Evolutionary conservation across 108 stramenopile species (phyloP).

Genomic region (Parietichytrium sp.): DNA sequence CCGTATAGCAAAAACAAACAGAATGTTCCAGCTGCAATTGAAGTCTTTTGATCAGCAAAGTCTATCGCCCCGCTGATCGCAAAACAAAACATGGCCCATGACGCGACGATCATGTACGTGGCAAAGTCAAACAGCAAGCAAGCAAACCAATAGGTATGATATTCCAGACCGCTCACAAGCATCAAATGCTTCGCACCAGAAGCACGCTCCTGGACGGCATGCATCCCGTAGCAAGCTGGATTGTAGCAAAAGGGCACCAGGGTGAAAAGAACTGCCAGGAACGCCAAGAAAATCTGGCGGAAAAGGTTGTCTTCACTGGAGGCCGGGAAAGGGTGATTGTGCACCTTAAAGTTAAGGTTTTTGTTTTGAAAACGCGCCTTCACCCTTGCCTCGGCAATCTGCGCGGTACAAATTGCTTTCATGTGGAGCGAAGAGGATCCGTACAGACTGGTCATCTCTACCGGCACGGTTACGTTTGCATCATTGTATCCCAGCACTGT

Average conservation of each 20-base stretch:
- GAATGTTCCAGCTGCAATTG: constrained; percentile 42
- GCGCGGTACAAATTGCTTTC: neutral
- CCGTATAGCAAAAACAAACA: constrained; percentile 79
- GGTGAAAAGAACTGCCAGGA: constrained; percentile 21
- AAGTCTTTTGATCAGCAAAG: neutral
- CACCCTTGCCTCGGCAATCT: constrained; percentile 14
- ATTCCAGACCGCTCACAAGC: neutral
- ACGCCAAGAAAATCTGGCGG: neutral
- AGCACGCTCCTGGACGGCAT: constrained; percentile 14
- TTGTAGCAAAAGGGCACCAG: constrained; percentile 35
- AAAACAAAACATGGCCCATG: constrained; percentile 15
- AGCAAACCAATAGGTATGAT: constrained; percentile 26
- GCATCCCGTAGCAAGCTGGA: constrained; percentile 33
- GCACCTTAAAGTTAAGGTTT: neutral
- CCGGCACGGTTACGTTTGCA: neutral
- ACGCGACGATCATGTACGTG: neutral
- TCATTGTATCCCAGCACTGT: neutral
- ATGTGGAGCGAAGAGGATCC: neutral
- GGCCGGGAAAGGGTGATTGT: neutral
- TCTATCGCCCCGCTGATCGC: constrained; percentile 21
- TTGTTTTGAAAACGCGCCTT: neutral
- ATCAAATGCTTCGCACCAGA: neutral
- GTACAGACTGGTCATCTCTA: neutral
- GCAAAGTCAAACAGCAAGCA: neutral
- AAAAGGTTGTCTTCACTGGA: neutral